These are phyloP conservation scores for Lagenaria siceraria DNA, from an alignment of 306 rosid species.

Conservation along the genomic window DNA sequence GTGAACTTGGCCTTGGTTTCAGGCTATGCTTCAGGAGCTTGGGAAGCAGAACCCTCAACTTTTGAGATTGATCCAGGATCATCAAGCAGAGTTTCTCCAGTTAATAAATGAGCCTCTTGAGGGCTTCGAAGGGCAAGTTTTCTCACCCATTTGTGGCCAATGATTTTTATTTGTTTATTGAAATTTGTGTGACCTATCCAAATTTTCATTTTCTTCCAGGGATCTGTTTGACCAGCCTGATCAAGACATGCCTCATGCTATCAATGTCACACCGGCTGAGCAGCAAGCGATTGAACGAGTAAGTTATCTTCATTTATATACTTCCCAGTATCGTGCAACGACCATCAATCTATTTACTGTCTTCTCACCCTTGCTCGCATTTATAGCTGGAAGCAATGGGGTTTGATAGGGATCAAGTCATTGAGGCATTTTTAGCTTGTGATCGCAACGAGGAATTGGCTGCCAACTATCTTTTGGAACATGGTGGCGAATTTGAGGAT, in stretches of 20 bases:
- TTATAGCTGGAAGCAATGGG: constrained; percentile 90
- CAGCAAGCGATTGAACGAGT: constrained; percentile 92
- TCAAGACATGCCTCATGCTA: constrained; percentile 91
- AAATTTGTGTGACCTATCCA: not conserved
- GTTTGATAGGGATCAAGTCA: constrained; percentile 81
- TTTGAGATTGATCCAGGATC: constrained; percentile 73
- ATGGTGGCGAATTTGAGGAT: constrained; percentile 83
- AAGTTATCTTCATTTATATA: constrained; percentile 11
- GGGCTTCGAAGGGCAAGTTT: constrained; percentile 80
- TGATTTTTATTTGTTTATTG: not conserved
- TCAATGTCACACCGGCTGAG: constrained; percentile 82
- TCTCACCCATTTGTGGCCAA: not conserved
- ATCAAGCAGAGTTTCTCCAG: constrained; percentile 86
- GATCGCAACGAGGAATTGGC: constrained; percentile 94
- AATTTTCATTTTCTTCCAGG: constrained; percentile 16
- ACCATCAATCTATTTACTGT: not conserved
- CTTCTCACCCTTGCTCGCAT: not conserved
- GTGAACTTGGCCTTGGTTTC: constrained; percentile 4
- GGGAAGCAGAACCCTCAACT: constrained; percentile 95
- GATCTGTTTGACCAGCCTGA: constrained; percentile 83
- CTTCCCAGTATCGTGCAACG: not conserved
- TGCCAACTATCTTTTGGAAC: constrained; percentile 77
- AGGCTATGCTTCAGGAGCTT: constrained; percentile 98
- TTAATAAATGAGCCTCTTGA: constrained; percentile 82
- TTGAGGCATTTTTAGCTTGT: constrained; percentile 93